phyloP scores from a whole-genome alignment of 1,139 yeast genomes.

The Suhomyces bolitotheri region DNA sequence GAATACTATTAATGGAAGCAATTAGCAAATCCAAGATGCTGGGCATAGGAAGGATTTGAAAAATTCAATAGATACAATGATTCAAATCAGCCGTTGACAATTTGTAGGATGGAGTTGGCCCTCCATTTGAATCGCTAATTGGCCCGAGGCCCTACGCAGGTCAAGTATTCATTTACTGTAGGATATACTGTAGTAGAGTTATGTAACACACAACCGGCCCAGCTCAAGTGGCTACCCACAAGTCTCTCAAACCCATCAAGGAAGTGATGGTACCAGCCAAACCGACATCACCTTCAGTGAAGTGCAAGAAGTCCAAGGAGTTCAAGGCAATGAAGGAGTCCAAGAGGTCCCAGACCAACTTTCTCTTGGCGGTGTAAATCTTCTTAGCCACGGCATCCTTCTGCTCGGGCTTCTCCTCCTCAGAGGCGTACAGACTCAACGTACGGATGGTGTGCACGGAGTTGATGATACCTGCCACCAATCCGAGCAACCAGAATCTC shows the following conservation, averaged over 20 bases:
- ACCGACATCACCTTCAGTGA: conserved; percentile 82
- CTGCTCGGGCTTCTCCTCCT: conserved; percentile 29
- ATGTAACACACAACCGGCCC: no score
- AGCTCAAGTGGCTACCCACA: conserved; percentile 51
- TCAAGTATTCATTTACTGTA: no score
- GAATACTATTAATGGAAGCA: not conserved
- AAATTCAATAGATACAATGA: no score
- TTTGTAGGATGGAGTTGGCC: no score
- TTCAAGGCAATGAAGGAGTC: conserved; percentile 79
- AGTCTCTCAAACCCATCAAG: conserved; percentile 69
- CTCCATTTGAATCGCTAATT: no score
- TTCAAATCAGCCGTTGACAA: no score
- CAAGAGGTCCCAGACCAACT: conserved; percentile 74
- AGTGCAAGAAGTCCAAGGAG: conserved; percentile 58
- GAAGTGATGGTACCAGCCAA: conserved; percentile 85
- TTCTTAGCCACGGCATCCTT: conserved; percentile 35
- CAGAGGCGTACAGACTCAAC: conserved; percentile 14
- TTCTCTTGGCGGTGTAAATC: conserved; percentile 53
- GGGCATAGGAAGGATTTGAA: no score
- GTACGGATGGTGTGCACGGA: conserved; percentile 42
- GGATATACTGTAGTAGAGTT: no score
- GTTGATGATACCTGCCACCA: conserved; percentile 61
- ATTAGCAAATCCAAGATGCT: no score
- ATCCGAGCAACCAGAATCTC: conserved; percentile 78
- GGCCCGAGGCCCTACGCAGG: no score